Percentiles rank a stretch among this genome's conserved stretches.
Conservation (phyloP, 495 filamentous ascomycete species). For the Daldinia caldariorum region DNA sequence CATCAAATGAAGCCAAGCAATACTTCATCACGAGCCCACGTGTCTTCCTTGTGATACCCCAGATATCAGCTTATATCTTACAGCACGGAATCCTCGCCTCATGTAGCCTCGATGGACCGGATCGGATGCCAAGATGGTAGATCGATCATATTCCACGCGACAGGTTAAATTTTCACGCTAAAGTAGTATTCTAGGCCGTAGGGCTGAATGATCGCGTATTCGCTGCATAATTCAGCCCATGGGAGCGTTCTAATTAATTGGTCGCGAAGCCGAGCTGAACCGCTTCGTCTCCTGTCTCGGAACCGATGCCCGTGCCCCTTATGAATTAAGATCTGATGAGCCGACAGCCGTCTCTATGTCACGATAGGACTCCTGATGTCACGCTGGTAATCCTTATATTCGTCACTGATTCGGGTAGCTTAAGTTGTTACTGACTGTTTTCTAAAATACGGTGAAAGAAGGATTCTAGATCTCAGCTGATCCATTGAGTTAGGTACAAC, state of each 20-base stretch:
- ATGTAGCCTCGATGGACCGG: conserved; percentile 2
- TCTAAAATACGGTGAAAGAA: neutral
- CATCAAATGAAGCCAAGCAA: conserved; percentile 9
- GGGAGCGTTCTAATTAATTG: conserved; percentile 20
- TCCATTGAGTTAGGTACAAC: conserved; percentile 3
- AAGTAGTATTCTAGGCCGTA: neutral
- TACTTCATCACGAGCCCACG: conserved; percentile 9
- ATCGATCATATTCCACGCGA: conserved; percentile 3
- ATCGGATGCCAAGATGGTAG: neutral
- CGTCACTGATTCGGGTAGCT: neutral
- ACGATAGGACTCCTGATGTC: conserved; percentile 6
- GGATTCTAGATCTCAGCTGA: conserved; percentile 26
- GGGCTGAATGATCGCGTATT: conserved; percentile 17
- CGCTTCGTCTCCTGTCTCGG: conserved; percentile 15
- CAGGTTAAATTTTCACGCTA: conserved; percentile 10
- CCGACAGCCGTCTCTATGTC: neutral
- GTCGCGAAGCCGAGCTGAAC: conserved; percentile 13
- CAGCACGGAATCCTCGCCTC: conserved; percentile 11
- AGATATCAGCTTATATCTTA: conserved; percentile 32
- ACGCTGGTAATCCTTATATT: neutral
- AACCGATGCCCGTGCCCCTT: conserved; percentile 7
- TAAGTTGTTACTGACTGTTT: neutral
- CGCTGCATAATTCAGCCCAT: conserved; percentile 9
- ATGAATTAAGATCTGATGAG: neutral
- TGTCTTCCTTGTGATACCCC: conserved; percentile 21